Evolutionary conservation across 2,329 filamentous ascomycete genomes (phyloP), one percentile per base, ranked within the genome.

Genomic region (Rhynchosporium graminicola): DNA sequence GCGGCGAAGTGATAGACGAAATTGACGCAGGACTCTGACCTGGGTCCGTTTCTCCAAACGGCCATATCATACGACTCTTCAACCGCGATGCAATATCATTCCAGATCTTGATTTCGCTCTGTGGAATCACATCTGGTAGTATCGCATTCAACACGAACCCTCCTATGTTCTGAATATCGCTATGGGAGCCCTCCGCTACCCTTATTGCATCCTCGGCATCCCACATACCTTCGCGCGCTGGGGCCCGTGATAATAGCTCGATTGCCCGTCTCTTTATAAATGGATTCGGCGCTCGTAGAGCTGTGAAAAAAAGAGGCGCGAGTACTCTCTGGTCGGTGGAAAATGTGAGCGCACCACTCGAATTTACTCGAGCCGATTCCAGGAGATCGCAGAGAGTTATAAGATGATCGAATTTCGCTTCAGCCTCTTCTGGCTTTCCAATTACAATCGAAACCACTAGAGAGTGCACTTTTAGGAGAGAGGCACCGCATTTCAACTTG

Each of bases 401-500:
- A 5, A 72, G 63, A 13, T 70, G 64, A n/a, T 69, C 56, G 46
- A 70, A 72, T 45, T 63, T 68, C 6, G 60, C 57, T 13, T 64
- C 61, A 0, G 62, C 59, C 8, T 56, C 50, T 15, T 66, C 36
- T 5, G 67, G 63, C 40, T 57, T 58, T 7, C 63, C 58, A 7
- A 67, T 63, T 9, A 65, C 64, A 51, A 69, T 69, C 8, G 57
- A 67, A 29, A 69, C 63, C 1, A 72, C 57, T 26, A 69, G 63
- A 51, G 64, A 68, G 28, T 70, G 68, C 9, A 67, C 45, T 60
- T 63, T 70, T n/a, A 71, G 61, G 3, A 71, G 43, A 15, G 86
- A 85, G 45, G 79, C 83, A 0, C 82, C 80, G 67, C 83, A 83
- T 64, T 84, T 80, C 46, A 76, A 78, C 63, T 74, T 80, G 50